These are phyloP conservation scores for Scutellaria barbata DNA, from an alignment of 257 asterid genomes.

Conservation along the genomic window DNA sequence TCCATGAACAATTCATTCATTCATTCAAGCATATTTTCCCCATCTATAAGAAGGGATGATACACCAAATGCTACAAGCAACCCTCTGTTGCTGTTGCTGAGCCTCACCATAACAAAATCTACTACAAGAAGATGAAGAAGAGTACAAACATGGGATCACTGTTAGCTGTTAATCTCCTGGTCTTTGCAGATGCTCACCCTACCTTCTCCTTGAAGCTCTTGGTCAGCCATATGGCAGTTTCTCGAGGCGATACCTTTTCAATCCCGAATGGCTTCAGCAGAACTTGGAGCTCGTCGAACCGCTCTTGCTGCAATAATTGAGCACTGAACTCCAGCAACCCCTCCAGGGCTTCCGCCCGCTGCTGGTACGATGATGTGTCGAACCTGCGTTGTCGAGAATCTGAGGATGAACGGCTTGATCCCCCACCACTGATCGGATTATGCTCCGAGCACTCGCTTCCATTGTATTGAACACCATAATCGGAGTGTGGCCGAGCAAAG, in stretches of 20 bases:
- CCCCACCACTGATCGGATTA: slow-evolving; percentile 53
- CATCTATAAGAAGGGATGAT: background rate
- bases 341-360: slow-evolving; percentile 93
- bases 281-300: slow-evolving; percentile 83
- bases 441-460: slow-evolving; percentile 78
- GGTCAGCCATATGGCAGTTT: slow-evolving; percentile 95
- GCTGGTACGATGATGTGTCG: slow-evolving; percentile 83
- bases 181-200: slow-evolving; percentile 34
- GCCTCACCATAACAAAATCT: background rate
- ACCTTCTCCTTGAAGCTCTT: slow-evolving; percentile 87
- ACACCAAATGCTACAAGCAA: too few relatives aligned
- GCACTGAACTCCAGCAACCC: slow-evolving; percentile 98
- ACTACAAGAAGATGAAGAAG: background rate
- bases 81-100: too few relatives aligned
- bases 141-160: background rate
- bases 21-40: slow-evolving; percentile 38
- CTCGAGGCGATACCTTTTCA: slow-evolving; percentile 90
- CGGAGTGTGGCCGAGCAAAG: slow-evolving; percentile 40
- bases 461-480: slow-evolving; percentile 39
- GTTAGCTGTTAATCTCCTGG: slow-evolving; percentile 35
- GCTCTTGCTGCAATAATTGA: slow-evolving; percentile 76
- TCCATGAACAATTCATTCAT: slow-evolving; percentile 58
- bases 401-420: slow-evolving; percentile 69
- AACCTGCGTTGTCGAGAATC: slow-evolving; percentile 76
- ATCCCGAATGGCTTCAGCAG: slow-evolving; percentile 91